phyloP scores from a whole-genome alignment of 495 filamentous ascomycete species.

The Daldinia caldariorum region DNA sequence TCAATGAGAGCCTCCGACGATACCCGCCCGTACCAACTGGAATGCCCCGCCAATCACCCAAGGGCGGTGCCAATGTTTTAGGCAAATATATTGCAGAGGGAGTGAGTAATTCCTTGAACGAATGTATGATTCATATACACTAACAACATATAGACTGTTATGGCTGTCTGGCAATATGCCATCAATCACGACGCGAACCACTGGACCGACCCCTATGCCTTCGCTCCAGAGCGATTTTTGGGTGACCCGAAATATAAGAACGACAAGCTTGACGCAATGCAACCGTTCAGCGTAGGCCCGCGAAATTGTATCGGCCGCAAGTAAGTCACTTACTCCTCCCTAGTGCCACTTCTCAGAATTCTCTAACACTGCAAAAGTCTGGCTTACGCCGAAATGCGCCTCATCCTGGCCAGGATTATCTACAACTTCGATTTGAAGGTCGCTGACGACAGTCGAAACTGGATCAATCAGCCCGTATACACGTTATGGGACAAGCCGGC shows the following conservation, averaged over 20 bases:
- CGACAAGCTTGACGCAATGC: constrained; percentile 59
- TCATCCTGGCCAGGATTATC: constrained; percentile 60
- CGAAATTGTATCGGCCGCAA: constrained; percentile 65
- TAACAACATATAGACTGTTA: constrained; percentile 54
- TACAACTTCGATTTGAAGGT: constrained; percentile 64
- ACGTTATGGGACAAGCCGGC: constrained; percentile 58
- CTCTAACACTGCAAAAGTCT: constrained; percentile 45
- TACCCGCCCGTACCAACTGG: constrained; percentile 61
- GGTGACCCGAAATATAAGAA: constrained; percentile 51
- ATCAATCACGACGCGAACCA: constrained; percentile 50
- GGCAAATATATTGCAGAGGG: constrained; percentile 54
- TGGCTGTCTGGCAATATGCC: constrained; percentile 61
- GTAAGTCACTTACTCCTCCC: constrained; percentile 48
- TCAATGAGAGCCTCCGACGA: constrained; percentile 61
- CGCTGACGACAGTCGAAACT: constrained; percentile 53
- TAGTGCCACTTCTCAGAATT: not conserved
- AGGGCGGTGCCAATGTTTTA: constrained; percentile 57
- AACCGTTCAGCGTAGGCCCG: constrained; percentile 64
- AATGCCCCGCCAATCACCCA: constrained; percentile 55
- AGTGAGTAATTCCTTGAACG: constrained; percentile 41
- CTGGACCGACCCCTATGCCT: constrained; percentile 60
- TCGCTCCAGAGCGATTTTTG: constrained; percentile 63
- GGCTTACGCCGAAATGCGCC: constrained; percentile 63
- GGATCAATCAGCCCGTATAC: constrained; percentile 52
- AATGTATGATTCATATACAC: not conserved